These are phyloP conservation scores for Kwoniella pini DNA, from an alignment of 768 basidiomycete species.

Conservation along the genomic window DNA sequence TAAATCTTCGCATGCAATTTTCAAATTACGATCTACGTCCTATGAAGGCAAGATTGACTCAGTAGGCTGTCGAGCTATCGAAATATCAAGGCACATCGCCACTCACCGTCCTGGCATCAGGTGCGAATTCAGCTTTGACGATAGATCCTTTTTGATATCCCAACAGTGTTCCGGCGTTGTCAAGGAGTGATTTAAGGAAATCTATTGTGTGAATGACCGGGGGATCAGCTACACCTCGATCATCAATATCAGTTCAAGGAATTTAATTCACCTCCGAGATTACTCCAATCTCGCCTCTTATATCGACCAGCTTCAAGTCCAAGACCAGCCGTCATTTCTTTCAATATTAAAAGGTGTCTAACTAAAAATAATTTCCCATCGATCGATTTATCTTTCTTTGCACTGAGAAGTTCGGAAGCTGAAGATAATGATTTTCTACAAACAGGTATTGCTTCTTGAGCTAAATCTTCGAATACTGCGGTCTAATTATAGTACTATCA, in stretches of 20 bases:
- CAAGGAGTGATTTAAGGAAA: constrained; percentile 44
- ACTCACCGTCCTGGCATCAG: constrained; percentile 70
- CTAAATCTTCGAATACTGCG: constrained; percentile 94
- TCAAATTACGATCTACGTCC: constrained; percentile 85
- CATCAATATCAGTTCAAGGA: neutral
- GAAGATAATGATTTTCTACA: constrained; percentile 77
- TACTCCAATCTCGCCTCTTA: constrained; percentile 51
- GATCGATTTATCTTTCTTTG: constrained; percentile 57
- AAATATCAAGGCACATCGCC: neutral
- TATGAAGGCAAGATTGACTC: constrained; percentile 44
- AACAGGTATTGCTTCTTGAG: constrained; percentile 82
- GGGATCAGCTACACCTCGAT: no score
- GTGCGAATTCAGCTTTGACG: constrained; percentile 17
- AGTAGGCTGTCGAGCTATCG: no score
- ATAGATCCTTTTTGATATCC: constrained; percentile 42
- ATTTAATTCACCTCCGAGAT: constrained; percentile 39
- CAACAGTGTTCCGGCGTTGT: constrained; percentile 43
- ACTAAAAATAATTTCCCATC: constrained; percentile 87
- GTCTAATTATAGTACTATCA: constrained; percentile 60
- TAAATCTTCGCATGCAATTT: constrained; percentile 78
- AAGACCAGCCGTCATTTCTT: constrained; percentile 79
- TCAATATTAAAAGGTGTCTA: constrained; percentile 83
- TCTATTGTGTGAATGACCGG: constrained; percentile 32
- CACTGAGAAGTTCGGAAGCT: constrained; percentile 66
- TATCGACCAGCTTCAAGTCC: constrained; percentile 56